Percentiles rank a stretch among this genome's conserved stretches.
Evolutionary conservation across 2,329 filamentous ascomycete genomes (phyloP).

Genomic region (Sarocladiaceae sp.): DNA sequence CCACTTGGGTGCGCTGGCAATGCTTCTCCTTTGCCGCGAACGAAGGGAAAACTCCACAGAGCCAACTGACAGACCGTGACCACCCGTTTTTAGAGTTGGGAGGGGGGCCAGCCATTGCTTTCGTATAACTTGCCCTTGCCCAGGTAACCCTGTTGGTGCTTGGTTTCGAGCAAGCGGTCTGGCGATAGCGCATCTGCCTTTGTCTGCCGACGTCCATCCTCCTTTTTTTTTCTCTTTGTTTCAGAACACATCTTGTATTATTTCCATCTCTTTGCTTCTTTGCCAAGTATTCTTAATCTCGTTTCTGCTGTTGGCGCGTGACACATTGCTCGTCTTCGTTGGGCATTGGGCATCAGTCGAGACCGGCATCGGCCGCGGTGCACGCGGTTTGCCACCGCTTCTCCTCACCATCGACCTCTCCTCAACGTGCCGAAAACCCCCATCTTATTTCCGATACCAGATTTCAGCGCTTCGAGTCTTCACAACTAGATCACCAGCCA

Average conservation of each 20-base stretch:
- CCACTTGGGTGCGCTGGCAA: constrained; percentile 5
- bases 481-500: no score
- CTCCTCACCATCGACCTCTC: neutral
- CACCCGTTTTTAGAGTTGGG: no score
- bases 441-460: no score
- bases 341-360: constrained; percentile 3
- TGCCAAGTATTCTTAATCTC: neutral
- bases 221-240: neutral
- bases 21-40: neutral
- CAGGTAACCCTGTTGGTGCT: no score
- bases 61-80: no score
- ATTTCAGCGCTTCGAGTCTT: no score
- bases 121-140: no score
- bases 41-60: neutral
- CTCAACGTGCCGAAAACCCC: no score
- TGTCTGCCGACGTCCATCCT: neutral
- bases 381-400: constrained; percentile 4
- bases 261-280: neutral
- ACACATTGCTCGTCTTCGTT: constrained; percentile 1
- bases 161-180: no score
- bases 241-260: no score
- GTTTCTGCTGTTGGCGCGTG: neutral
- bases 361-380: neutral
- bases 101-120: no score
- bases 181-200: neutral